Base-by-base conservation (phyloP, 2,329 filamentous ascomycete genomes). In the Westerdykella ornata region DNA sequence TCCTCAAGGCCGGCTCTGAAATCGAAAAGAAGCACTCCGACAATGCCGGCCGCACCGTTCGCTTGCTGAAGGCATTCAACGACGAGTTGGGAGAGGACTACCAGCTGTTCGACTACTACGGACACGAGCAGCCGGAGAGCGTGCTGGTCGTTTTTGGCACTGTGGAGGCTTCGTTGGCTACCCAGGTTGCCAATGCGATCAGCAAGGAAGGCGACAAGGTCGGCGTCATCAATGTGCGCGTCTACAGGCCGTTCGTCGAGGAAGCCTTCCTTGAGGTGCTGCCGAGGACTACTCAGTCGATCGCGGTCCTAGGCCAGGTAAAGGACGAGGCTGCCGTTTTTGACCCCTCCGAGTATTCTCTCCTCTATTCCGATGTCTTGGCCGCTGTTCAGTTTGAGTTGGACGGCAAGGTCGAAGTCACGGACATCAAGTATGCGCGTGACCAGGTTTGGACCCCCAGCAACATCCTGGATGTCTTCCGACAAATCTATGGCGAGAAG, bases 161-260 rank as follows among this genome's bases (percentile, higher is more conserved):
- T 45, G 80, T 89, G 4, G 92, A 98, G 72, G 81, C 86, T 12
- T 88, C 92, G 55, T 72, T 97, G 46, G 81, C 88, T 43, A 82
- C 84, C 51, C 88, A 96, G 68, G 80, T 95, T 39, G 81, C 88
- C 9, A 73, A 75, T 33, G 80, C 82, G 31, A 73, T 97, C 35
- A 78, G 85, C 20, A 76, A 78, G 48, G 77, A 83, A 49, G 88
- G 84, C 50, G 77, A 78, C 60, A 87, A 82, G 69, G 78, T 96
- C 46, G 92, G 92, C 56, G 84, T 90, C 30, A 75, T 98, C 66
- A 90, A 87, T 56, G 90, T 97, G 35, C 85, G 92, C 49, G 77
- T 98, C 41, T 98, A 97, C 74, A 81, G 90, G 33, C 92, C 92
- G 13, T 97, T 98, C 60, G 80, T 92, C 22, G 92, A 98, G 70